Percentiles rank a stretch among this genome's conserved stretches.
Evolutionary conservation across 2,329 filamentous ascomycete genomes (phyloP).

Genomic region (Onygenales sp.): DNA sequence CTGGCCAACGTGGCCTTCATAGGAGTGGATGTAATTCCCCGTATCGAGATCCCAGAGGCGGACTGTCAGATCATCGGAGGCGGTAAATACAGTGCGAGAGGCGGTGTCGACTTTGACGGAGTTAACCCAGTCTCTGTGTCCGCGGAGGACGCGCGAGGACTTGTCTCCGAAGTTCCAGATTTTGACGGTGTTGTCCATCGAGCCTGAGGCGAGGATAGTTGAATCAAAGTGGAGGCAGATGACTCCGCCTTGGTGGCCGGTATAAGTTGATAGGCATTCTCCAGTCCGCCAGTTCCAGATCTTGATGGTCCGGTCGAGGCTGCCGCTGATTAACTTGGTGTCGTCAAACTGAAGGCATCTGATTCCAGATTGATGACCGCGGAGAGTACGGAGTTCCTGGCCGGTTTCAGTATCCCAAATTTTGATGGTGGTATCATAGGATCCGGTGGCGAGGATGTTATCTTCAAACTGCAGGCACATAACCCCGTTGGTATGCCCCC

Average conservation of each 20-base stretch:
- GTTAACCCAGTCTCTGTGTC: constrained; percentile 93
- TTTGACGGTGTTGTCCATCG: constrained; percentile 79
- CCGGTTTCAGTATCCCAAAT: constrained; percentile 93
- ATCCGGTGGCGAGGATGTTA: constrained; percentile 83
- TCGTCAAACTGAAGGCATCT: constrained; percentile 90
- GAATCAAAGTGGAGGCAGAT: constrained; percentile 81
- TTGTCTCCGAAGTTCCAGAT: constrained; percentile 87
- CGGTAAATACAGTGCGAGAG: constrained; percentile 81
- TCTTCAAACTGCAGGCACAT: constrained; percentile 77
- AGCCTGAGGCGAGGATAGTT: constrained; percentile 77
- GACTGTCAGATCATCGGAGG: constrained; percentile 85
- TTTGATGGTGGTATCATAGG: constrained; percentile 89
- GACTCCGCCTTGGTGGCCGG: constrained; percentile 71
- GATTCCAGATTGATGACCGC: constrained; percentile 73
- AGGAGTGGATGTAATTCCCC: constrained; percentile 63
- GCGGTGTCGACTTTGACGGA: constrained; percentile 76
- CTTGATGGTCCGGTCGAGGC: constrained; percentile 76
- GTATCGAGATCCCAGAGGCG: constrained; percentile 91
- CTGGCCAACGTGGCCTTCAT: constrained; percentile 85
- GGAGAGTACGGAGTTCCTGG: constrained; percentile 72
- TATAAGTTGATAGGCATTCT: constrained; percentile 70
- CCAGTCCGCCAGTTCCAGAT: constrained; percentile 97
- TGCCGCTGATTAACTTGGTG: constrained; percentile 80
- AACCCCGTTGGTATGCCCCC: constrained; percentile 79
- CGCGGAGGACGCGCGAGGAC: constrained; percentile 67